phyloP scores from a whole-genome alignment of 2,329 filamentous ascomycete genomes.

The Pyrenophora graminea region DNA sequence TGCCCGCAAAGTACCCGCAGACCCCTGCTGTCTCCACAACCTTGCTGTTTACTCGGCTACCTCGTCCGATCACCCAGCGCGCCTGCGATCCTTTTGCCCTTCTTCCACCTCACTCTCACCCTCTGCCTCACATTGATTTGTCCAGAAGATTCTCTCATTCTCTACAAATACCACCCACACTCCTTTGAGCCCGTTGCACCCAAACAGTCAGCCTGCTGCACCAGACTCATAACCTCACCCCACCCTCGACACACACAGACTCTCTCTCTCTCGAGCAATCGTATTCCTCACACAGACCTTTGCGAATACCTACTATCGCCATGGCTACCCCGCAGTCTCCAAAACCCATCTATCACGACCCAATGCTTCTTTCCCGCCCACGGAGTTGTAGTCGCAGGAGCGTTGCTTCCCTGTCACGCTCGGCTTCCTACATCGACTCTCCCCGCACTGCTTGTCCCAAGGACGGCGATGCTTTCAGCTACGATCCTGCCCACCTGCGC shows the following conservation, averaged over 20 bases:
- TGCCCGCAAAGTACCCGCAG: constrained; percentile 5
- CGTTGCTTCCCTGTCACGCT: constrained; percentile 28
- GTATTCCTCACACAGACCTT: constrained; percentile 4
- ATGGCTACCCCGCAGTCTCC: constrained; percentile 30
- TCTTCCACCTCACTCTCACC: constrained; percentile 11
- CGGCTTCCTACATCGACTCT: constrained; percentile 30
- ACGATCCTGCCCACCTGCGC: constrained; percentile 42
- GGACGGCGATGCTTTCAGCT: constrained; percentile 47
- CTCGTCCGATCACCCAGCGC: constrained; percentile 30
- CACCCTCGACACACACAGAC: constrained; percentile 14
- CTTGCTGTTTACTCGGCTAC: constrained; percentile 29
- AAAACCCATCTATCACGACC: constrained; percentile 28
- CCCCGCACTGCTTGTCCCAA: constrained; percentile 39
- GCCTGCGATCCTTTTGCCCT: constrained; percentile 26
- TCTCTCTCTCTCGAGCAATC: constrained; percentile 5
- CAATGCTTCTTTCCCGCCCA: constrained; percentile 22
- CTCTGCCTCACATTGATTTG: neutral
- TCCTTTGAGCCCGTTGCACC: constrained; percentile 18
- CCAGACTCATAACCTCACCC: constrained; percentile 2
- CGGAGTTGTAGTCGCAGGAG: constrained; percentile 36
- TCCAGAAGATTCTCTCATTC: constrained; percentile 22
- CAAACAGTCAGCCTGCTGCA: constrained; percentile 6
- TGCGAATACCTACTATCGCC: constrained; percentile 12
- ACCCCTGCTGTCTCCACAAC: constrained; percentile 31
- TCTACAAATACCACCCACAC: constrained; percentile 26